Conservation (phyloP, 176 grass and related monocot genomes). For the Carex pumila region DNA sequence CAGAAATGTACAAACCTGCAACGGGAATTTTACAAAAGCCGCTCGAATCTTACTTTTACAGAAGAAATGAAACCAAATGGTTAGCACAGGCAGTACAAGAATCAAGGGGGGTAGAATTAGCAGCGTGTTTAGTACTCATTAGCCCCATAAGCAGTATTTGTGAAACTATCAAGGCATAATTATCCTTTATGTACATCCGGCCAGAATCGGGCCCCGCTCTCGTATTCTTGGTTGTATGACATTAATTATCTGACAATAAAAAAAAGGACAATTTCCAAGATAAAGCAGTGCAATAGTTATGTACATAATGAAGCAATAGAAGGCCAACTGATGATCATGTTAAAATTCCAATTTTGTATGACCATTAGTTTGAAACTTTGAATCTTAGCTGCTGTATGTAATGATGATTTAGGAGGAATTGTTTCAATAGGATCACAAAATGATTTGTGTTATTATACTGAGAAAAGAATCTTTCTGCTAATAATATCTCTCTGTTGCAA, state of each 20-base stretch:
- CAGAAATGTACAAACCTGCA: slow-evolving; percentile 40
- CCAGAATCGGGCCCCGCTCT: slow-evolving; percentile 83
- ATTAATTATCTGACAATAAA: slow-evolving; percentile 74
- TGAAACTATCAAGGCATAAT: slow-evolving; percentile 64
- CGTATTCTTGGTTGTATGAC: slow-evolving; percentile 86
- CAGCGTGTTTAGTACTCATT: slow-evolving; percentile 63
- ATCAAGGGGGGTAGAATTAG: slow-evolving; percentile 45
- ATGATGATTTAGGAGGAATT: background rate
- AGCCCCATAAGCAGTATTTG: slow-evolving; percentile 83
- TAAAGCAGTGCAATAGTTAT: slow-evolving; percentile 3
- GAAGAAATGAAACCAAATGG: slow-evolving; percentile 75
- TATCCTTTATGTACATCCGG: slow-evolving; percentile 78
- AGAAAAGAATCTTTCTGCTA: background rate
- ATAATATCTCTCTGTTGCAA: background rate
- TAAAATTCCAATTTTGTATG: background rate
- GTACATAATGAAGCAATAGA: background rate
- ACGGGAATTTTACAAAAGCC: slow-evolving; percentile 73
- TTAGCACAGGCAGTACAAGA: slow-evolving; percentile 70
- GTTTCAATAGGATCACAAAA: background rate
- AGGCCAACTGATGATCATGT: background rate
- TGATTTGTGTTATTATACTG: background rate
- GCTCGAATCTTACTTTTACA: slow-evolving; percentile 86
- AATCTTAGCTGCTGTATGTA: background rate
- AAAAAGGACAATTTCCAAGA: slow-evolving; percentile 1
- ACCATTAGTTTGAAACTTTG: background rate